Conservation (phyloP, 1,284 basidiomycete genomes). For the Cerioporus squamosus region DNA sequence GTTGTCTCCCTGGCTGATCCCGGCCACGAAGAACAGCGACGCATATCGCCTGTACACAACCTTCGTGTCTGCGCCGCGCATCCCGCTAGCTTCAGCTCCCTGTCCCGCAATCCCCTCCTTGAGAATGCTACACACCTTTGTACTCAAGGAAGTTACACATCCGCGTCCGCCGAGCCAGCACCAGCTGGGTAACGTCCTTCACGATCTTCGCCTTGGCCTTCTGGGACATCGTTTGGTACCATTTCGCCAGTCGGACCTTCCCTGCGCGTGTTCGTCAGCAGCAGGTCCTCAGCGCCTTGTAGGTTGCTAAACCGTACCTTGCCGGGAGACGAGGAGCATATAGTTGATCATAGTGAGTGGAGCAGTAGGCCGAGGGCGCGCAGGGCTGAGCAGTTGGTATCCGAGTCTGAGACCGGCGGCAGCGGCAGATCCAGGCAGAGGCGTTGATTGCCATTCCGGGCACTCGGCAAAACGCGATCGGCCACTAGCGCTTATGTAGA, state of each 20-base stretch:
- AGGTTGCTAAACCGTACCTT: conserved; percentile 63
- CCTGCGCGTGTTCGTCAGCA: conserved; percentile 52
- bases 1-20: conserved; percentile 90
- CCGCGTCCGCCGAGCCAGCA: conserved; percentile 91
- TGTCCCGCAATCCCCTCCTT: not conserved
- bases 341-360: conserved; percentile 41
- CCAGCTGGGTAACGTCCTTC: conserved; percentile 99
- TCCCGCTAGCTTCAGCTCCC: not conserved
- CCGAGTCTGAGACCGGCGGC: not conserved
- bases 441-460: conserved; percentile 24
- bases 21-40: conserved; percentile 97
- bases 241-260: conserved; percentile 98
- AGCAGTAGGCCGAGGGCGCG: not conserved
- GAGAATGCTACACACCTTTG: conserved; percentile 72
- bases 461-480: conserved; percentile 11
- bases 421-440: not conserved
- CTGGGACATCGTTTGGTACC: conserved; percentile 95
- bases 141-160: conserved; percentile 99
- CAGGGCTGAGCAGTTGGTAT: not conserved
- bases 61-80: conserved; percentile 67
- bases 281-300: not conserved
- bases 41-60: conserved; percentile 98
- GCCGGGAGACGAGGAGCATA: conserved; percentile 86
- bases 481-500: not conserved
- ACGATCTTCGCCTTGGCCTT: conserved; percentile 98